Base-by-base conservation (phyloP, 2,329 filamentous ascomycete species). In the Talaromyces sp. region DNA sequence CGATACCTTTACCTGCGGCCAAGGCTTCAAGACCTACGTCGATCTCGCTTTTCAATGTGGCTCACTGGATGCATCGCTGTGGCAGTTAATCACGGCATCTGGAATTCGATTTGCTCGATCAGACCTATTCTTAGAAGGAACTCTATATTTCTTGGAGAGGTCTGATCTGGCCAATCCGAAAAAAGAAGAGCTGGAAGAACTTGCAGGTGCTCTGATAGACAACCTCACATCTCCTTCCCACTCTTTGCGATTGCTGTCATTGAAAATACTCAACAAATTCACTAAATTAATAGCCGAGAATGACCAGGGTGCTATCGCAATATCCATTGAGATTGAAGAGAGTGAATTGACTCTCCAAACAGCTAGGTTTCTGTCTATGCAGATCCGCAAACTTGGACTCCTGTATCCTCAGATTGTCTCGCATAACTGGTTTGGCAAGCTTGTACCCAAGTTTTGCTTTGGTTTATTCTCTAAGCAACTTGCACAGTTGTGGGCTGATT, bases 401-500 rank as follows among this genome's bases (percentile, higher is more conserved):
- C 72, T 81, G 22, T 96, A 95, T 71, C 76, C 83, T 6, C 80
- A 83, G 27, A 71, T 88, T 10, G 78, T 80, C 47, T 77, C 84
- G 2, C 81, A 84, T 42, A 84, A 84, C 1, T 90, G 88, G 85
- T 77, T 96, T 65, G 81, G 84, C 62, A 82, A 84, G 68, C 86
- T 92, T 7, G 83, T 98, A 32, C 90, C 93, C 0, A 83, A 85
- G 0, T 98, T 93, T 69, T 87, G 92, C 68, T 96, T 97, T 68
- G 95, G 95, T 55, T 84, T 97, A 75, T 82, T 98, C 63, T 95
- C 93, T 0, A 87, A 96, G 55, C 91, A 89, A 67, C 82, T 97
- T 65, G 85, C 92, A 0, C 92, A 92, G 39, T 81, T 96, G 6
- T 97, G 93, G 91, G 91, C 96, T 63, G 91, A 96, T 68, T 85